These are phyloP conservation scores for Zygosaccharomyces sapae DNA, from an alignment of 1,139 yeast species.

Conservation along the genomic window DNA sequence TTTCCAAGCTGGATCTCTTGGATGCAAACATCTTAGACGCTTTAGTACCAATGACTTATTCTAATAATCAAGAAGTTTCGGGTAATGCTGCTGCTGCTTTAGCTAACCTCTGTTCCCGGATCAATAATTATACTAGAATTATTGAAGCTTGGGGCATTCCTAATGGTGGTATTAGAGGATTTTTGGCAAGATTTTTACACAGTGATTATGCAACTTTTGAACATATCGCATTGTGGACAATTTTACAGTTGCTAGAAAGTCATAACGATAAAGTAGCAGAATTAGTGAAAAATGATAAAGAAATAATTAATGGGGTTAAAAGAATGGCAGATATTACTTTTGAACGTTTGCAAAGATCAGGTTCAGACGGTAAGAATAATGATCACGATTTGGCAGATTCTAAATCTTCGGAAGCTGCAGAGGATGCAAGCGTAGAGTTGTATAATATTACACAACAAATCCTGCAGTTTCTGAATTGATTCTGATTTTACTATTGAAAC, in stretches of 20 bases:
- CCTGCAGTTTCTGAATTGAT: conserved; percentile 41
- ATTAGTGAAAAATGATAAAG: conserved; percentile 56
- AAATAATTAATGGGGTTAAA: conserved; percentile 55
- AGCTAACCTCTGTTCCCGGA: conserved; percentile 90
- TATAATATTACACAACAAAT: conserved; percentile 79
- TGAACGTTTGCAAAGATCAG: conserved; percentile 34
- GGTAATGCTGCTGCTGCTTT: conserved; percentile 98
- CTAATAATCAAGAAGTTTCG: conserved; percentile 89
- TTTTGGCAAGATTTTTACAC: conserved; percentile 72
- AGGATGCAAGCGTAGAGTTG: conserved; percentile 67
- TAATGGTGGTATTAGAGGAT: conserved; percentile 80
- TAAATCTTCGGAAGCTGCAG: conserved; percentile 37
- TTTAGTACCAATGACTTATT: conserved; percentile 82
- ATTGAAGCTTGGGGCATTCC: conserved; percentile 77
- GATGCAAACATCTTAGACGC: conserved; percentile 85
- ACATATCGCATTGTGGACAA: conserved; percentile 97
- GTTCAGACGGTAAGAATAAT: conserved; percentile 25
- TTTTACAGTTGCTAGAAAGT: conserved; percentile 85
- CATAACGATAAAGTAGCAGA: conserved; percentile 67
- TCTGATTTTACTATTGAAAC: not conserved
- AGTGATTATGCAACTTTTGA: conserved; percentile 94
- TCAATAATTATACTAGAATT: conserved; percentile 68
- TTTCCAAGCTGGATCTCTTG: conserved; percentile 78
- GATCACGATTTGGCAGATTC: conserved; percentile 35
- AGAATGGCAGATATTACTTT: conserved; percentile 43